phyloP scores from a whole-genome alignment of 148 eudicot genomes.

The Talinum fruticosum region DNA sequence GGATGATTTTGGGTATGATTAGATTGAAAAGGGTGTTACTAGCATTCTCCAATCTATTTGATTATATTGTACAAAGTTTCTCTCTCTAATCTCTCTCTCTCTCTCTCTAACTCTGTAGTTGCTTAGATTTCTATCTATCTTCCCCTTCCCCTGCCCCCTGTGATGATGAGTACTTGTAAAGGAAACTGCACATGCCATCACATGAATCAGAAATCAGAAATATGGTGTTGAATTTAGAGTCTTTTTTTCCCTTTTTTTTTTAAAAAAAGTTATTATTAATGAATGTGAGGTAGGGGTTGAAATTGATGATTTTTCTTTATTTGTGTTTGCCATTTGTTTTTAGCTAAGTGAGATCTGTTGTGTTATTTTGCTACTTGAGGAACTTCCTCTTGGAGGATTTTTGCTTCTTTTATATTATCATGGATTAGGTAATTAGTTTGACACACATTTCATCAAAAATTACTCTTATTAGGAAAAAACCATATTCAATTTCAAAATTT shows the following conservation, averaged over 20 bases:
- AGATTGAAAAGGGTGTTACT: conserved; percentile 17
- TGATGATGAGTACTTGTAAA: conserved; percentile 31
- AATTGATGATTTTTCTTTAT: neutral
- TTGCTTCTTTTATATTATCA: conserved; percentile 2
- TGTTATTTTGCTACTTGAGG: conserved; percentile 16
- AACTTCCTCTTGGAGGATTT: conserved; percentile 5
- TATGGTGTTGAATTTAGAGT: conserved; percentile 13
- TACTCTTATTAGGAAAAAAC: neutral
- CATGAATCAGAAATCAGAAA: conserved; percentile 28
- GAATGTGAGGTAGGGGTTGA: conserved; percentile 4
- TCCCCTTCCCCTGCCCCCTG: neutral
- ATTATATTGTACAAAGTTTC: conserved; percentile 16
- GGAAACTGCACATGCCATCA: conserved; percentile 41
- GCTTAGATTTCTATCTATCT: conserved; percentile 7
- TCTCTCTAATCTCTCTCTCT: neutral
- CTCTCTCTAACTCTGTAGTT: neutral
- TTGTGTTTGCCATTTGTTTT: conserved; percentile 1
- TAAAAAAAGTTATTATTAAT: neutral
- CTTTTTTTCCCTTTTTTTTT: neutral
- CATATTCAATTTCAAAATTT: neutral
- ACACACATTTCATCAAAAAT: neutral
- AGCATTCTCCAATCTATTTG: neutral
- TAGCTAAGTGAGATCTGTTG: conserved; percentile 12
- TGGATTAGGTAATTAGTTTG: neutral
- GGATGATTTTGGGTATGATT: conserved; percentile 12